These are phyloP conservation scores for Melanopsichium pennsylvanicum DNA, from an alignment of 1,284 basidiomycete species.

Conservation along the genomic window DNA sequence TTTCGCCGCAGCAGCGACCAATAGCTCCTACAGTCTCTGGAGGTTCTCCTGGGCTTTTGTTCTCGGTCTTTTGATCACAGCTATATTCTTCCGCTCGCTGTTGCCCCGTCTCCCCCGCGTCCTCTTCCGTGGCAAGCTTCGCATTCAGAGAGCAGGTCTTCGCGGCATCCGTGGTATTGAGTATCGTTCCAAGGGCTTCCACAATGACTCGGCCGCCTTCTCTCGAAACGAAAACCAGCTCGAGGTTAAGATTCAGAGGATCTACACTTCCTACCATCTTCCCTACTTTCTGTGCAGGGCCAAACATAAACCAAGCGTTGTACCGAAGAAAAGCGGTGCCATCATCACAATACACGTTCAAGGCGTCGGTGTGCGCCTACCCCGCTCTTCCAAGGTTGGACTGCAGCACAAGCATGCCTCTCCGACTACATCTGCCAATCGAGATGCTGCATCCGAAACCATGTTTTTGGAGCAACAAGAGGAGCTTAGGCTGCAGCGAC, in stretches of 20 bases:
- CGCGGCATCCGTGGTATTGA: constrained; percentile 57
- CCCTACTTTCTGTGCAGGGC: constrained; percentile 26
- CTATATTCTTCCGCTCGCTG: constrained; percentile 54
- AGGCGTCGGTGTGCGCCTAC: constrained; percentile 50
- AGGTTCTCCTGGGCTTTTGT: constrained; percentile 19
- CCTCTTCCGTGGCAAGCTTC: constrained; percentile 51
- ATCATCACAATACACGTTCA: constrained; percentile 53
- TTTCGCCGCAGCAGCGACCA: background rate
- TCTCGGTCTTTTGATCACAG: constrained; percentile 25
- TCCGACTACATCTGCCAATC: background rate
- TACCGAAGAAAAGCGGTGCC: constrained; percentile 19
- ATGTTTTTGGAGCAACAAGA: constrained; percentile 28
- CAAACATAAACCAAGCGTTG: constrained; percentile 6
- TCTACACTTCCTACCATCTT: constrained; percentile 45
- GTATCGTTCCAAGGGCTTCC: constrained; percentile 53
- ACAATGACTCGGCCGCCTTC: constrained; percentile 31
- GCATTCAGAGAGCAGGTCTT: constrained; percentile 45
- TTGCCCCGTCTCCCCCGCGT: constrained; percentile 53
- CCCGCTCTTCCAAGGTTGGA: constrained; percentile 14
- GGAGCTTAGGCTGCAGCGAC: constrained; percentile 31
- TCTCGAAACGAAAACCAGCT: constrained; percentile 29
- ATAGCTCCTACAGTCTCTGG: constrained; percentile 3
- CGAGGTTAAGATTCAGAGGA: constrained; percentile 39
- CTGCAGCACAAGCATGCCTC: background rate
- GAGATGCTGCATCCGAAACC: background rate